Percentiles rank a stretch among this genome's conserved stretches.
Evolutionary conservation across 352 stramenopile species (phyloP).

Genomic region (Thalassiosira exigua): DNA sequence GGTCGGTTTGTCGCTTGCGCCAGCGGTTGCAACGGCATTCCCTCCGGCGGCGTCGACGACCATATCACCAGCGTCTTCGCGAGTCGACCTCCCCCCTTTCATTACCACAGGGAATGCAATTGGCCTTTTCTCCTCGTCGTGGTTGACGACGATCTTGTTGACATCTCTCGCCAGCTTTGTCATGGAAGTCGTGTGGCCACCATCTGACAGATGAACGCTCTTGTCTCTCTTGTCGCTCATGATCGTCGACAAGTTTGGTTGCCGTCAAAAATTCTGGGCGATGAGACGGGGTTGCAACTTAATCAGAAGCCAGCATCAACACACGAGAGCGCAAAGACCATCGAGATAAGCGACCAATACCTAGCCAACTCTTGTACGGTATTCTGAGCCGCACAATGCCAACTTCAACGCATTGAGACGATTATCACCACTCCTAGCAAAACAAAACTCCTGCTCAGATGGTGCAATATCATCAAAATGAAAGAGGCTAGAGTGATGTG

Average conservation of each 20-base stretch:
- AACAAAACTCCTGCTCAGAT: too few species aligned
- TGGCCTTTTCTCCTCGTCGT: conserved; percentile 5
- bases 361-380: too few species aligned
- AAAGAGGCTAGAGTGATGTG: too few species aligned
- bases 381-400: too few species aligned
- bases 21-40: background rate
- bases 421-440: too few species aligned
- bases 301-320: too few species aligned
- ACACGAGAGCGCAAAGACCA: too few species aligned
- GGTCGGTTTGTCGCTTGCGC: background rate
- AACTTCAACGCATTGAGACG: too few species aligned
- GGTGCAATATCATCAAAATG: too few species aligned
- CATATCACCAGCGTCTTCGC: conserved; percentile 30
- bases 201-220: background rate
- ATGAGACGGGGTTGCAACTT: too few species aligned
- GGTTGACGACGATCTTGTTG: conserved; percentile 34
- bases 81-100: conserved; percentile 3
- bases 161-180: conserved; percentile 24
- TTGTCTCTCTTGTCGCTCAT: conserved; percentile 11
- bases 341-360: too few species aligned
- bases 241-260: background rate
- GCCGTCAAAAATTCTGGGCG: too few species aligned
- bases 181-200: conserved; percentile 11
- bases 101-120: background rate
- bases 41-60: conserved; percentile 2